Conservation (phyloP, 2,329 filamentous ascomycete species). For the Rutstroemia sp. region DNA sequence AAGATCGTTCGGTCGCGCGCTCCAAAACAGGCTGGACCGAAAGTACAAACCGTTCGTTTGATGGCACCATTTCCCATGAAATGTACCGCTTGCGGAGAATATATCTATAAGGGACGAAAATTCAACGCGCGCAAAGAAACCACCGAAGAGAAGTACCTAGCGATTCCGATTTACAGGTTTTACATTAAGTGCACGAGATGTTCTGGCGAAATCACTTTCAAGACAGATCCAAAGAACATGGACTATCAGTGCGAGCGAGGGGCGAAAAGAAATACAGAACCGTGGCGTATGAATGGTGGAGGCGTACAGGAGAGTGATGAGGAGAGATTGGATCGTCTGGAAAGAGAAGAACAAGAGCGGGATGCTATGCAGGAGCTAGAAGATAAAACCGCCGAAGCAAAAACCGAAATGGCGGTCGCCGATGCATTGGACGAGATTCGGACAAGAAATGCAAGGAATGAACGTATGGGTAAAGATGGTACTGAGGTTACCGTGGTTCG, state of each 20-base stretch:
- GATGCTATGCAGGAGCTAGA: conserved; percentile 96
- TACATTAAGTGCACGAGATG: conserved; percentile 88
- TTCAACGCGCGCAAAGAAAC: conserved; percentile 96
- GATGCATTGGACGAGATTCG: conserved; percentile 94
- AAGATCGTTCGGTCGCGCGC: conserved; percentile 64
- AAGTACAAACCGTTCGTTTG: conserved; percentile 77
- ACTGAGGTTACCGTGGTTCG: conserved; percentile 50
- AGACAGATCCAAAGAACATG: conserved; percentile 90
- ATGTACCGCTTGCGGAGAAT: conserved; percentile 63
- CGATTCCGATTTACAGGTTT: conserved; percentile 82
- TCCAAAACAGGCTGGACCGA: conserved; percentile 67
- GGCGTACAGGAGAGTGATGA: conserved; percentile 74
- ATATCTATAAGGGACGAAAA: conserved; percentile 87
- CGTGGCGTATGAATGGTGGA: conserved; percentile 59
- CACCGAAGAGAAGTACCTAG: conserved; percentile 81
- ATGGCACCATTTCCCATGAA: conserved; percentile 86
- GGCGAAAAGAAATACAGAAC: conserved; percentile 88
- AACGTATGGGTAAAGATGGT: conserved; percentile 64
- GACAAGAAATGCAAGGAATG: conserved; percentile 80
- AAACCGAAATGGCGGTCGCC: conserved; percentile 92
- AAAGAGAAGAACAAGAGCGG: conserved; percentile 70
- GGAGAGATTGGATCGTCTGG: conserved; percentile 75
- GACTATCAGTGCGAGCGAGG: conserved; percentile 76
- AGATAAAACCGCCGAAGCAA: conserved; percentile 85
- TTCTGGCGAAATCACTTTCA: conserved; percentile 80